Percentiles rank a stretch among this genome's conserved stretches.
These are phyloP conservation scores for Zizania palustris DNA, from an alignment of 202 grass and related monocot genomes.

Conservation along the genomic window DNA sequence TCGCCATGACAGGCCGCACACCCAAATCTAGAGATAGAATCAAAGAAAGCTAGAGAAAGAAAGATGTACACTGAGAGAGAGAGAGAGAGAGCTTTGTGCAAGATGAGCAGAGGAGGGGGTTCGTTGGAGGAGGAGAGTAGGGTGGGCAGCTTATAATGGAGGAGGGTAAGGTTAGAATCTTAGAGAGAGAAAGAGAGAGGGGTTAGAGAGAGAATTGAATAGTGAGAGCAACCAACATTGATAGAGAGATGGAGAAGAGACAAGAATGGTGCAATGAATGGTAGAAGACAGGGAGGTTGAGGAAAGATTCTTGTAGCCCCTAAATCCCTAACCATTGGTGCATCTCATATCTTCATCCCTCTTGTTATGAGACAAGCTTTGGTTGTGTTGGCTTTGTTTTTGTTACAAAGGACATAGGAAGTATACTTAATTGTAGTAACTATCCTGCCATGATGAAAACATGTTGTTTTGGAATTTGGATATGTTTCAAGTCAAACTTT, in stretches of 20 bases:
- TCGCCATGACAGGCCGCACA: slow-evolving; percentile 48
- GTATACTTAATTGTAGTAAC: background rate
- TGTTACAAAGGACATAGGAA: background rate
- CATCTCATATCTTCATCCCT: background rate
- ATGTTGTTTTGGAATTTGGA: too few species aligned
- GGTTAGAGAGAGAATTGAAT: background rate
- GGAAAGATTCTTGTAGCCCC: slow-evolving; percentile 23
- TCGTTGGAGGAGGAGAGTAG: background rate
- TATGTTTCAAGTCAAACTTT: too few species aligned
- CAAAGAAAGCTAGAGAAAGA: slow-evolving; percentile 10
- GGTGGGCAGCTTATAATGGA: slow-evolving; percentile 52
- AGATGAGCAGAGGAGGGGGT: background rate
- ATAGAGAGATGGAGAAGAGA: slow-evolving; percentile 34
- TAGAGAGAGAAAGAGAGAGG: background rate
- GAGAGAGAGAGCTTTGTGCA: background rate
- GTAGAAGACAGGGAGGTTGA: slow-evolving; percentile 48
- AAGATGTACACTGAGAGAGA: background rate
- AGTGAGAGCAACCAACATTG: slow-evolving; percentile 15
- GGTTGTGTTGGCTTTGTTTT: background rate
- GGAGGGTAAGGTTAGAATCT: background rate
- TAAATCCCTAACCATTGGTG: background rate
- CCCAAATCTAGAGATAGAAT: background rate
- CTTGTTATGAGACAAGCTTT: background rate
- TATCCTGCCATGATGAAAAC: too few species aligned
- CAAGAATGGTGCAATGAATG: slow-evolving; percentile 31